Conservation (phyloP, 345 rosid species). For the Xanthoceras sorbifolium region DNA sequence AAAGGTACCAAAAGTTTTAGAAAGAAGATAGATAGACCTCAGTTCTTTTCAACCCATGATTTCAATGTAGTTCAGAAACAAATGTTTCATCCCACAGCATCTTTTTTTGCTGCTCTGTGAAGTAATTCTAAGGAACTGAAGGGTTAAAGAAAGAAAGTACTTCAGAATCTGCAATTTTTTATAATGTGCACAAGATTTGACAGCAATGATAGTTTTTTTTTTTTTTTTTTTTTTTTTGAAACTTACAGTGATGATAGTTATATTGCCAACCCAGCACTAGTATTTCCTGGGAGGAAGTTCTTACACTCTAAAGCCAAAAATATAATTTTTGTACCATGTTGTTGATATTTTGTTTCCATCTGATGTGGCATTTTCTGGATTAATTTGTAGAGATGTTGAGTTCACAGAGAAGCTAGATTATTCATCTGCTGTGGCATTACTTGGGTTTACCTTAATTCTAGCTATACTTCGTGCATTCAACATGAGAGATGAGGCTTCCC, state of each 20-base stretch:
- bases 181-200: too few relatives aligned
- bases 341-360: not conserved
- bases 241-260: not conserved
- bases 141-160: too few relatives aligned
- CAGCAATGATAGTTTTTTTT: too few relatives aligned
- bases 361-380: slow-evolving; percentile 17
- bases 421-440: slow-evolving; percentile 75
- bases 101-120: too few relatives aligned
- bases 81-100: not conserved
- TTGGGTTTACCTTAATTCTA: slow-evolving; percentile 67
- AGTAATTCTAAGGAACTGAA: too few relatives aligned
- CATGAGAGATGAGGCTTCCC: slow-evolving; percentile 72
- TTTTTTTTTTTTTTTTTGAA: too few relatives aligned
- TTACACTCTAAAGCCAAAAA: not conserved
- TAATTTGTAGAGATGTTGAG: slow-evolving; percentile 70
- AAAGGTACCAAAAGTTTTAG: not conserved
- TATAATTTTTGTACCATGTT: not conserved
- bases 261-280: not conserved
- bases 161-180: too few relatives aligned
- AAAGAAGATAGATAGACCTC: not conserved
- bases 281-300: not conserved
- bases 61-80: not conserved
- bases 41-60: not conserved
- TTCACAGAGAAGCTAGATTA: slow-evolving; percentile 78
- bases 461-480: slow-evolving; percentile 69